Conservation (phyloP, 2,329 filamentous ascomycete genomes). For the Alternaria consortialis region DNA sequence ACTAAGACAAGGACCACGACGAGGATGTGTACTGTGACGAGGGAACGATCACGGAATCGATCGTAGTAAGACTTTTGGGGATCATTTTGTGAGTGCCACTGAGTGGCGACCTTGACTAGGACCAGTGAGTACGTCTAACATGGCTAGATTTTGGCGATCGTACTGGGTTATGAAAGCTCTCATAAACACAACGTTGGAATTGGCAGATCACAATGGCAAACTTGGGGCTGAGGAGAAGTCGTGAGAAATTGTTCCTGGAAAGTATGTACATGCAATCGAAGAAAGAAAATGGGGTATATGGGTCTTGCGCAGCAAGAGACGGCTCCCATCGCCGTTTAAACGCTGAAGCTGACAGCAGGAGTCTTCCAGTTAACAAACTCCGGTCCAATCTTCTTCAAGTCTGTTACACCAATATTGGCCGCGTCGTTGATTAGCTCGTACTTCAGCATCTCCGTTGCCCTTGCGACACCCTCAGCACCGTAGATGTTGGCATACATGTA, state of each 20-base stretch:
- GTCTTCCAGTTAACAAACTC: conserved; percentile 36
- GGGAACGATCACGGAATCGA: no score
- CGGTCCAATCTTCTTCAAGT: conserved; percentile 41
- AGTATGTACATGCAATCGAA: not conserved
- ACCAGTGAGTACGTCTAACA: not conserved
- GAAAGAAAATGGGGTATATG: not conserved
- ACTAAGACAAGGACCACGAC: no score
- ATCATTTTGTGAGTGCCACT: not conserved
- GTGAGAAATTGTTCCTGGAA: not conserved
- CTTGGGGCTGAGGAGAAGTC: not conserved
- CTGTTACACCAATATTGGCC: conserved; percentile 43
- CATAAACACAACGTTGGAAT: not conserved
- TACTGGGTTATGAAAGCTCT: not conserved
- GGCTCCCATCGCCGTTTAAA: not conserved
- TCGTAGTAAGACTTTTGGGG: no score
- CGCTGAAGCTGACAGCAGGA: conserved; percentile 4
- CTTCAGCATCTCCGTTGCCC: conserved; percentile 62
- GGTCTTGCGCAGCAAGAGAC: not conserved
- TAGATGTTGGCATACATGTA: conserved; percentile 64
- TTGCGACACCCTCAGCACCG: conserved; percentile 69
- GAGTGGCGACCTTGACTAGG: not conserved
- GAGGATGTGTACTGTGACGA: no score
- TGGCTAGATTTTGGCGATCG: not conserved
- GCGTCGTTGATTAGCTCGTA: conserved; percentile 56
- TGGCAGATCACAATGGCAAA: not conserved